Percentiles rank a stretch among this genome's conserved stretches.
Conservation (phyloP, 306 rosid genomes). For the Pyrus bretschneideri region DNA sequence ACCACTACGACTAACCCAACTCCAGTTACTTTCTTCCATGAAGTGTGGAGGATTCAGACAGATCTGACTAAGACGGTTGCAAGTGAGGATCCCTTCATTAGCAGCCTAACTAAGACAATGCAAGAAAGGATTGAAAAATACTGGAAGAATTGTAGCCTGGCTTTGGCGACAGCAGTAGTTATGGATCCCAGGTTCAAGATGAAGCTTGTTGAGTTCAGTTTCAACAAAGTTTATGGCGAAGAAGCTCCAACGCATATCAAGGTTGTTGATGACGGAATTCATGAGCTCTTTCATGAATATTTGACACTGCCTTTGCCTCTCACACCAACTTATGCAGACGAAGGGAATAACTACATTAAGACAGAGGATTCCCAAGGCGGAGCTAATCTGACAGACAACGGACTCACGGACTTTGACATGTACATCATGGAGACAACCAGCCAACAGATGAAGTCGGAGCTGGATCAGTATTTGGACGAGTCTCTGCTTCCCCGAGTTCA, state of each 20-base stretch:
- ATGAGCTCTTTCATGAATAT: conserved; percentile 82
- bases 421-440: conserved; percentile 89
- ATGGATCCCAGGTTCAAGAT: conserved; percentile 97
- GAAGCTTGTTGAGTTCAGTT: conserved; percentile 95
- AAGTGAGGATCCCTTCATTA: conserved; percentile 56
- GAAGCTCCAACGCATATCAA: conserved; percentile 59
- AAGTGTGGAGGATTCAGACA: conserved; percentile 85
- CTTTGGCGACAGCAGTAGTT: conserved; percentile 81
- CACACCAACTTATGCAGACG: conserved; percentile 73
- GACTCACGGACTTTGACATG: conserved; percentile 81
- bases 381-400: conserved; percentile 54
- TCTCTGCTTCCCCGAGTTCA: conserved; percentile 75
- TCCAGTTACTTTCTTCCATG: conserved; percentile 68
- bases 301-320: conserved; percentile 74
- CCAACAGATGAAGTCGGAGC: conserved; percentile 83
- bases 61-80: conserved; percentile 51
- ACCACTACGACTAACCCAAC: conserved; percentile 54
- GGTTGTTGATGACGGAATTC: conserved; percentile 82
- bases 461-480: conserved; percentile 89
- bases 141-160: conserved; percentile 78
- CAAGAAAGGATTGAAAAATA: conserved; percentile 60
- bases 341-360: conserved; percentile 41
- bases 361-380: conserved; percentile 49
- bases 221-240: conserved; percentile 70
- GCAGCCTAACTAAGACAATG: conserved; percentile 47